These are phyloP conservation scores for Pisolithus orientalis DNA, from an alignment of 768 basidiomycete species.

Conservation along the genomic window DNA sequence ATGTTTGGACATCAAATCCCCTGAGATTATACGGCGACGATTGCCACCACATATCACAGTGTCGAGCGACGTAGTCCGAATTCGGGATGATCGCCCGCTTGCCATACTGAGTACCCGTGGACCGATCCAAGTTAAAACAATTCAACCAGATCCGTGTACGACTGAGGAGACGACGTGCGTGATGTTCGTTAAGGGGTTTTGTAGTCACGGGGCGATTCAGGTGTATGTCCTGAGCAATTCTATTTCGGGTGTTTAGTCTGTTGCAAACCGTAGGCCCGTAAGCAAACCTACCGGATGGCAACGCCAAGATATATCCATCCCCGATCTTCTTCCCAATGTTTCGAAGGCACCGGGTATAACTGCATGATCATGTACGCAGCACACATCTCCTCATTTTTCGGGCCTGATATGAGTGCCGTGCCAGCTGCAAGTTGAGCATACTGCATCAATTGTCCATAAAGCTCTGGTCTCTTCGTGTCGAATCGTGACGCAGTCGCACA, in stretches of 20 bases:
- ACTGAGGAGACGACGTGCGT: constrained; percentile 83
- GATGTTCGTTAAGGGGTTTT: constrained; percentile 71
- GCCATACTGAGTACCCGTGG: constrained; percentile 83
- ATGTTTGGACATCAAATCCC: constrained; percentile 76
- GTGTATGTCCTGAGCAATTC: constrained; percentile 86
- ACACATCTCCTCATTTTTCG: constrained; percentile 78
- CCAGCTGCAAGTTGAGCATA: constrained; percentile 75
- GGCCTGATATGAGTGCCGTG: constrained; percentile 66
- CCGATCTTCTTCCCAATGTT: constrained; percentile 85
- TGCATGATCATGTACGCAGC: constrained; percentile 79
- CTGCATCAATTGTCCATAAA: constrained; percentile 68
- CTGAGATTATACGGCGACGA: constrained; percentile 61
- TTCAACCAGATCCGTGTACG: constrained; percentile 87
- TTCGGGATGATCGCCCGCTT: constrained; percentile 77
- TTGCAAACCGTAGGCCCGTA: too few species aligned
- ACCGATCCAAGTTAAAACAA: constrained; percentile 88
- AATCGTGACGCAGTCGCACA: constrained; percentile 86
- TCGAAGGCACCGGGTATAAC: constrained; percentile 68
- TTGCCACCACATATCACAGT: constrained; percentile 66
- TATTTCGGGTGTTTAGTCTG: constrained; percentile 24
- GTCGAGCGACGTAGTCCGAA: constrained; percentile 68
- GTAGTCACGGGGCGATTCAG: constrained; percentile 72
- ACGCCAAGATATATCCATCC: constrained; percentile 87
- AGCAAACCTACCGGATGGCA: constrained; percentile 63
- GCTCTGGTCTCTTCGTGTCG: constrained; percentile 59